Conservation (phyloP, 192 early-diverging fungal genomes). For the Coemansia sp. region DNA sequence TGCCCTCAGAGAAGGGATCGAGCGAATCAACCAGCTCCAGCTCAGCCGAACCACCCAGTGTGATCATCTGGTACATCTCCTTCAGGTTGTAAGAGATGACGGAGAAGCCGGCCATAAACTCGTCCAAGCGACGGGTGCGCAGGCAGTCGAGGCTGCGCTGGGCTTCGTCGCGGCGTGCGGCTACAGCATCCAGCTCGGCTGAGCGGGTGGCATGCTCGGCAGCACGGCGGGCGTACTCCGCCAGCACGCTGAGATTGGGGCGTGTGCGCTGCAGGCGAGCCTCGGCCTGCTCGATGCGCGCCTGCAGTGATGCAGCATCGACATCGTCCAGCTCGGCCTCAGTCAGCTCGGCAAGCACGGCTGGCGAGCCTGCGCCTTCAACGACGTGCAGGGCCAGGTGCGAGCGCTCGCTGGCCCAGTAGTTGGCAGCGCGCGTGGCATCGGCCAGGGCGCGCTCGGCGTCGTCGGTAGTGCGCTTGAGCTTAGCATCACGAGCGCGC, state of each 20-base stretch:
- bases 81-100: conserved; percentile 93
- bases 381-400: conserved; percentile 60
- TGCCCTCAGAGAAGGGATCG: conserved; percentile 99
- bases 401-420: conserved; percentile 63
- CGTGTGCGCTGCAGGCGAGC: conserved; percentile 59
- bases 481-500: conserved; percentile 67
- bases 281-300: conserved; percentile 72
- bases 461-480: conserved; percentile 70
- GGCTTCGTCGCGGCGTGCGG: conserved; percentile 69
- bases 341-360: conserved; percentile 57
- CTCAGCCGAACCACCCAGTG: conserved; percentile 97
- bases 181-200: conserved; percentile 75
- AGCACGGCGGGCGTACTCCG: conserved; percentile 82
- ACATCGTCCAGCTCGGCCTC: conserved; percentile 67
- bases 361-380: background rate
- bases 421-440: conserved; percentile 47
- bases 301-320: conserved; percentile 66
- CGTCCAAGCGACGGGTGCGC: conserved; percentile 75
- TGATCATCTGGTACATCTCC: conserved; percentile 99
- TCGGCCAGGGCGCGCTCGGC: conserved; percentile 61
- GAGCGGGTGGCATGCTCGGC: conserved; percentile 71
- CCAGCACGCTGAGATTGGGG: conserved; percentile 86
- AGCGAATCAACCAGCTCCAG: conserved; percentile 93
- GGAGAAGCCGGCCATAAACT: conserved; percentile 96
- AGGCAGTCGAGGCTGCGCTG: conserved; percentile 76